Conservation (phyloP, 805 yeast species). For the Isabelozyma gotoi region DNA sequence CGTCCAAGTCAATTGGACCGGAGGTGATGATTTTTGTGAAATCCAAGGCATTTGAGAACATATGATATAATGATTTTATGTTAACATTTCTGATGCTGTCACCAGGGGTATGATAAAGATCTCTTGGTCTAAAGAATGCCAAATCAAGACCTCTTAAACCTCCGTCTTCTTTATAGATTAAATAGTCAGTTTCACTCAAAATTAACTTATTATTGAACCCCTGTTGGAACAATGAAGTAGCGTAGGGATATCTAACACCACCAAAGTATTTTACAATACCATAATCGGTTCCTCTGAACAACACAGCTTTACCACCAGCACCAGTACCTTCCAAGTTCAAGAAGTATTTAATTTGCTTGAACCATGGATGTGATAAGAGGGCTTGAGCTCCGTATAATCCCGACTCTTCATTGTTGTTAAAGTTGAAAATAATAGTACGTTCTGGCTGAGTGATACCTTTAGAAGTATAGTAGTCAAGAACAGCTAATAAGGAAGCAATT, state of each 20-base stretch:
- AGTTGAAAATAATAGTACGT: conserved; percentile 76
- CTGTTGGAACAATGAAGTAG: conserved; percentile 77
- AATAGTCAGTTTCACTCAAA: conserved; percentile 82
- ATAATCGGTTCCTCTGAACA: conserved; percentile 81
- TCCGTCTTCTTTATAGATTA: conserved; percentile 64
- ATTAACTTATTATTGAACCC: conserved; percentile 76
- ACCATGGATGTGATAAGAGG: conserved; percentile 74
- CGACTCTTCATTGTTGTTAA: conserved; percentile 88
- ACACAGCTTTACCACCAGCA: conserved; percentile 79
- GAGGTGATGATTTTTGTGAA: conserved; percentile 44
- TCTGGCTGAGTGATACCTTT: conserved; percentile 49
- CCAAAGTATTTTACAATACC: conserved; percentile 61
- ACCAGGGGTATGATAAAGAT: conserved; percentile 74
- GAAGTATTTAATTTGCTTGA: conserved; percentile 57
- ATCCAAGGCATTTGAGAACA: conserved; percentile 72
- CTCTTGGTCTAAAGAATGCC: conserved; percentile 85
- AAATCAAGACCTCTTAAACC: conserved; percentile 79
- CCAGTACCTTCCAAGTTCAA: conserved; percentile 92
- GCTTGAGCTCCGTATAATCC: conserved; percentile 81
- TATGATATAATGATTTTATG: conserved; percentile 76
- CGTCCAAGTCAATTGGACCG: conserved; percentile 33
- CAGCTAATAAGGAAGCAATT: conserved; percentile 73
- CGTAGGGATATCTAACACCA: conserved; percentile 68
- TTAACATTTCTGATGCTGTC: conserved; percentile 69
- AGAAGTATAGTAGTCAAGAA: conserved; percentile 48